Conservation (phyloP, 139 green algal genomes). For the Zygnema circumcarinatum region DNA sequence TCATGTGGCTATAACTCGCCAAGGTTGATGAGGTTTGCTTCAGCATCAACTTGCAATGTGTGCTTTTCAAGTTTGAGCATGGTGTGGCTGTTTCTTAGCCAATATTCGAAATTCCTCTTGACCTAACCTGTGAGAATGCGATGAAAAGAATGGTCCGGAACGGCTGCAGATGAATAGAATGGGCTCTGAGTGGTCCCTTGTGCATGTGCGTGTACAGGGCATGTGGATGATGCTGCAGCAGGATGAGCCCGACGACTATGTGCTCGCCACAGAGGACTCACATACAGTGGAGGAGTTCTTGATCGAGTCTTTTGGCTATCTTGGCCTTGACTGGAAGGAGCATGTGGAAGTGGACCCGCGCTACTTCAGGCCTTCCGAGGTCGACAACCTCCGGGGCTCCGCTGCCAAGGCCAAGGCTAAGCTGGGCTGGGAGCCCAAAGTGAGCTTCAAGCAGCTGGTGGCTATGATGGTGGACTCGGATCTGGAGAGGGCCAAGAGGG, state of each 20-base stretch:
- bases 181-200: too few relatives aligned
- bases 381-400: slow-evolving; percentile 75
- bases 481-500: slow-evolving; percentile 59
- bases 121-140: too few relatives aligned
- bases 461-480: slow-evolving; percentile 80
- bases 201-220: too few relatives aligned
- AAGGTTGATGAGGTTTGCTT: too few relatives aligned
- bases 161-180: too few relatives aligned
- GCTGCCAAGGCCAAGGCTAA: slow-evolving; percentile 66
- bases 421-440: slow-evolving; percentile 72
- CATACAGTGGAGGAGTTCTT: slow-evolving; percentile 50
- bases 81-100: not conserved
- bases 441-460: slow-evolving; percentile 67
- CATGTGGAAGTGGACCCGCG: slow-evolving; percentile 57
- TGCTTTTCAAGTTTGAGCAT: too few relatives aligned
- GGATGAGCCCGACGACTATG: slow-evolving; percentile 74
- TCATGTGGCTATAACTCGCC: too few relatives aligned
- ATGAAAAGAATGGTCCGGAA: too few relatives aligned
- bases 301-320: slow-evolving; percentile 50
- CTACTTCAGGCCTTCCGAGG: slow-evolving; percentile 80
- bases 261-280: slow-evolving; percentile 70
- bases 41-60: too few relatives aligned
- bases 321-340: slow-evolving; percentile 57
- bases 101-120: too few relatives aligned
- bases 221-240: slow-evolving; percentile 85